A percentile compares a stretch with the other conserved stretches of the same genome.
Conservation (phyloP, 2,329 filamentous ascomycete species). For the Talaromyces pinophilus region DNA sequence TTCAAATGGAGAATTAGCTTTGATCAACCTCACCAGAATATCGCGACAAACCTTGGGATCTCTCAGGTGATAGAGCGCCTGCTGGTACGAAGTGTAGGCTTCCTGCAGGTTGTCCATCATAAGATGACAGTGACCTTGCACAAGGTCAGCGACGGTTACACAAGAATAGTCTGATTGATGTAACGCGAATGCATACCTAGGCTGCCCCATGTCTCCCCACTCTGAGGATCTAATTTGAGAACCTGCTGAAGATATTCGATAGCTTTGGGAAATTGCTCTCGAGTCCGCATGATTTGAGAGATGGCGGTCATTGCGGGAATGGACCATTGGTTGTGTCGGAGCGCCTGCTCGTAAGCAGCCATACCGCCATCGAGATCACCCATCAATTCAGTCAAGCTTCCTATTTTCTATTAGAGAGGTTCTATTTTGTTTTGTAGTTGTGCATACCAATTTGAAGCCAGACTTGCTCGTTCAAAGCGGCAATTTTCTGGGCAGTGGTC, state of each 20-base stretch:
- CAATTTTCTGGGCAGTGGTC: conserved; percentile 71
- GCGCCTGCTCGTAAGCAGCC: conserved; percentile 84
- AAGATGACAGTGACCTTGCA: conserved; percentile 86
- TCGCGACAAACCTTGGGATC: conserved; percentile 75
- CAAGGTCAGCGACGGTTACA: conserved; percentile 23
- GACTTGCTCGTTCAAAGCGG: conserved; percentile 77
- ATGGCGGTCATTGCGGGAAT: conserved; percentile 92
- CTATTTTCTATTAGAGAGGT: conserved; percentile 47
- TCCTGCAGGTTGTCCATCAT: conserved; percentile 99
- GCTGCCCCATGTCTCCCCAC: conserved; percentile 96
- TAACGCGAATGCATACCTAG: conserved; percentile 62
- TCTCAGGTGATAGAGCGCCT: conserved; percentile 85
- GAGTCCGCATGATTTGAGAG: conserved; percentile 83
- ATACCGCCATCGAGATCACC: conserved; percentile 87
- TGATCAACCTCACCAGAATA: not conserved
- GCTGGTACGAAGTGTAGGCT: conserved; percentile 94
- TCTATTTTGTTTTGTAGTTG: not conserved
- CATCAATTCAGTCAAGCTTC: conserved; percentile 81
- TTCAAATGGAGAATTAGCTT: conserved; percentile 39
- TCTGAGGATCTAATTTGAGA: conserved; percentile 81
- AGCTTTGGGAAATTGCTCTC: conserved; percentile 90
- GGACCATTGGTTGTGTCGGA: conserved; percentile 84
- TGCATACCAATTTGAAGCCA: conserved; percentile 89
- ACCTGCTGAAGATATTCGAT: conserved; percentile 92
- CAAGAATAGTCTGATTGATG: conserved; percentile 14